These are phyloP conservation scores for Candida endomychidarum DNA, from an alignment of 805 yeast species.

Conservation along the genomic window DNA sequence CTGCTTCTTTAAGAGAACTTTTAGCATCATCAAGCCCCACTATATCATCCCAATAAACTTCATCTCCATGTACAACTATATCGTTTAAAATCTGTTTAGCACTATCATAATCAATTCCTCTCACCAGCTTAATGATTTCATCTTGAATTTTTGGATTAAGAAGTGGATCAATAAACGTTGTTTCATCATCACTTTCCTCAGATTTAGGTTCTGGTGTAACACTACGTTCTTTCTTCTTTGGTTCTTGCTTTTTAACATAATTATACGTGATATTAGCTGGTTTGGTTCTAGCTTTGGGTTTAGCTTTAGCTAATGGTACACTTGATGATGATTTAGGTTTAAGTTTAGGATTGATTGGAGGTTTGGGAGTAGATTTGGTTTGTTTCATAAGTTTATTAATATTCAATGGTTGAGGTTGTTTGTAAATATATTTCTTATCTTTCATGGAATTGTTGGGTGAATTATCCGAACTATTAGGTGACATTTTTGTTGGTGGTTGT, in stretches of 20 bases:
- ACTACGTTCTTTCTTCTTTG: conserved; percentile 7
- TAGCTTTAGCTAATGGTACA: conserved; percentile 9
- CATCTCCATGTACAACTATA: conserved; percentile 85
- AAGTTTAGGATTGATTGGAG: background rate
- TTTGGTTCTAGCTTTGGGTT: conserved; percentile 14
- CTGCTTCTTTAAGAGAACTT: conserved; percentile 86
- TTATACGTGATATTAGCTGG: conserved; percentile 34
- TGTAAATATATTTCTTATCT: conserved; percentile 27
- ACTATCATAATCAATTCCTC: conserved; percentile 76
- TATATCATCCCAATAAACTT: conserved; percentile 92
- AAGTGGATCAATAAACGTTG: conserved; percentile 24
- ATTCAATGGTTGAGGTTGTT: conserved; percentile 41
- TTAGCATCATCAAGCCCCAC: conserved; percentile 92
- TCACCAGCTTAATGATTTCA: conserved; percentile 42
- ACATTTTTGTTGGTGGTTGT: conserved; percentile 7
- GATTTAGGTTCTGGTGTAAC: conserved; percentile 10
- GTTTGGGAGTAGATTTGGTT: conserved; percentile 13
- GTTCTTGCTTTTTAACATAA: conserved; percentile 20
- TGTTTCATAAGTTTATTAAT: conserved; percentile 32
- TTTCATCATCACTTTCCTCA: conserved; percentile 23
- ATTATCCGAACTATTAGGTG: conserved; percentile 13
- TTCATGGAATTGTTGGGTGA: conserved; percentile 13
- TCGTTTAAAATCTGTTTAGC: conserved; percentile 86
- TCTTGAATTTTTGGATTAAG: conserved; percentile 31
- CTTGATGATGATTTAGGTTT: conserved; percentile 8